Evolutionary conservation across 345 rosid species (phyloP), one percentile per base, ranked within the genome.

Genomic region (Chamaenerion angustifolium): DNA sequence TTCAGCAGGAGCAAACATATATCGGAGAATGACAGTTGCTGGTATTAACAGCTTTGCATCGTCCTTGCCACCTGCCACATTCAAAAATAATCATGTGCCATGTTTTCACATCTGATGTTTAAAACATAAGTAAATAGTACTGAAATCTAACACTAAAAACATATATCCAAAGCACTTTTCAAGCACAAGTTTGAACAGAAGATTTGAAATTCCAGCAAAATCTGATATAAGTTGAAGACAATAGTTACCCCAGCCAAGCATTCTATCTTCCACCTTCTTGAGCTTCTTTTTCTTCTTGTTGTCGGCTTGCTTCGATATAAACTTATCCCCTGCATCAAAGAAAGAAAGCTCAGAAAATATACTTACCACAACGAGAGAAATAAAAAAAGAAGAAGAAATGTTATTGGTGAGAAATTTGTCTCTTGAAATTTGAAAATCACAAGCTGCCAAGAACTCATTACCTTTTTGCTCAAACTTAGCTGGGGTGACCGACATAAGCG

Each of bases 381-480:
- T n/a, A n/a, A n/a, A n/a, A n/a, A n/a, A n/a, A n/a, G n/a, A 15
- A 41, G 43, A n/a, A 41, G 17, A 7, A 8, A 31, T 31, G 27
- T 12, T 17, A 14, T 37, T 35, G 14, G 45, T 40, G 8, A 42
- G 19, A 40, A 16, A n/a, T n/a, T n/a, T n/a, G n/a, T n/a, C n/a
- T n/a, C n/a, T n/a, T n/a, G n/a, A n/a, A n/a, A n/a, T n/a, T n/a
- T n/a, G n/a, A n/a, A 23, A n/a, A 23, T 45, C 25, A 35, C 48
- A 8, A 17, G 25, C 17, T 6, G 54, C 11, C 17, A n/a, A 16
- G 25, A 18, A 46, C 18, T 42, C 55, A 31, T 57, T 58, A 92
- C 99, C 99, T 76, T 82, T 93, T 76, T 88, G 95, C 77, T 88
- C 83, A 61, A 93, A 88, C 62, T 82, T 80, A 53, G 99, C 99